Base-by-base conservation (phyloP, 75 land plant genomes). In the Pinus taeda region DNA sequence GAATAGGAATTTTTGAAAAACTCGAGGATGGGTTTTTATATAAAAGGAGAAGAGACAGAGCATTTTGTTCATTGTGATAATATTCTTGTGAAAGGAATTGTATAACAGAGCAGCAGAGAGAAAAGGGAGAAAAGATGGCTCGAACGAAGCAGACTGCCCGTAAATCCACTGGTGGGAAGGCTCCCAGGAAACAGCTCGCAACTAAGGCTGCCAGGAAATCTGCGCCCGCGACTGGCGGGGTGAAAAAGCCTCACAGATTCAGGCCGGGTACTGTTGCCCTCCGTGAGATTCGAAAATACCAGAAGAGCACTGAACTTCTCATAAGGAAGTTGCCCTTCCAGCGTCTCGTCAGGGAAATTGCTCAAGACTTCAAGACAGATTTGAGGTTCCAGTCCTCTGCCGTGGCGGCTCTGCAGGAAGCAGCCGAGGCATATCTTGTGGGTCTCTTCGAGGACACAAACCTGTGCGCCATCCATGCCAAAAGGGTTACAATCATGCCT, bases 311-410 rank as follows among this genome's bases (percentile, higher is more conserved):
- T 2, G 87, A 88, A 77, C 71, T 60, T 17, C 29, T 69, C 6
- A 60, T 64, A 83, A 53, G 82, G 13, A 78, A 78, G 77, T 3
- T 77, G 18, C 78, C 78, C 30, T 77, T 77, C 55, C 78, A 77
- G 37, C 42, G 78, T 0, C 74, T 77, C 3, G 78, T 77, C 0
- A 67, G 78, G 14, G 78, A 77, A 37, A 77, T 77, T 37, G 78
- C 78, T 8, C 78, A 77, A 77, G 78, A 77, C 14, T 77, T 77
- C 5, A 58, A 57, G 24, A 87, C 92, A 64, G 92, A 90, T 77
- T 80, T 90, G 76, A 90, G 92, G 80, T 90, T 90, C 80, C 92
- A 90, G 81, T 87, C 87, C 77, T 90, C 88, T 71, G 92, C 92
- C 33, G 92, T 90, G 6, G 79, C 88, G 1, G 92, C 92, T 6